Conservation (phyloP, 164 flowering plant species). For the Hamamelis virginiana region DNA sequence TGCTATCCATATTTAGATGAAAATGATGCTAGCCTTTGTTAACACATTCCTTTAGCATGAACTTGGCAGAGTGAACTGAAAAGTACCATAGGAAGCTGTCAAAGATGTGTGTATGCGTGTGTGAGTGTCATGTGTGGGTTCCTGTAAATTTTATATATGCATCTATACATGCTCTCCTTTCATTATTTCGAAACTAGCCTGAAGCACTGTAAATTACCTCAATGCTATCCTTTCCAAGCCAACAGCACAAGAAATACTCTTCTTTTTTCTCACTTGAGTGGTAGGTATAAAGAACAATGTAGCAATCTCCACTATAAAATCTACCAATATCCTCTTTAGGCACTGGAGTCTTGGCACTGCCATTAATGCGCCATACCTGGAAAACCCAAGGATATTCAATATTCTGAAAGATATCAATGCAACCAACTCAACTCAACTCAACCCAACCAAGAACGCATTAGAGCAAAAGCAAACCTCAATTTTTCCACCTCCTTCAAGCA, state of each 20-base stretch:
- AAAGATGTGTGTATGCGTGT: neutral
- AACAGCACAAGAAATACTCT: constrained; percentile 81
- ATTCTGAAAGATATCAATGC: neutral
- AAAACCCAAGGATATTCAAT: constrained; percentile 16
- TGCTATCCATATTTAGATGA: neutral
- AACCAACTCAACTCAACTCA: neutral
- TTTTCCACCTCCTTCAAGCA: constrained; percentile 93
- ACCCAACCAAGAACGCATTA: neutral
- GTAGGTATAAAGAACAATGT: constrained; percentile 88
- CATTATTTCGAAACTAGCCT: neutral
- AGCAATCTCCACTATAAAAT: constrained; percentile 97
- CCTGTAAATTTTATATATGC: neutral
- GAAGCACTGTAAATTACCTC: constrained; percentile 54
- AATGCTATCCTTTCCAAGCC: constrained; percentile 93
- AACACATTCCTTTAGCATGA: neutral
- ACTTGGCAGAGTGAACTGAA: neutral
- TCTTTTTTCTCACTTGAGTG: constrained; percentile 92
- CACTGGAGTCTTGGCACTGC: constrained; percentile 85
- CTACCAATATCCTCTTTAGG: constrained; percentile 86
- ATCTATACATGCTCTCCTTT: neutral
- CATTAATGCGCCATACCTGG: constrained; percentile 94
- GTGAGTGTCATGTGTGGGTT: neutral
- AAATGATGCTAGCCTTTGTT: neutral
- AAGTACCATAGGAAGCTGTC: neutral
- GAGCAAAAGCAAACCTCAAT: constrained; percentile 61